Base-by-base conservation (phyloP, 495 filamentous ascomycete genomes). In the Hypoxylon rickii region DNA sequence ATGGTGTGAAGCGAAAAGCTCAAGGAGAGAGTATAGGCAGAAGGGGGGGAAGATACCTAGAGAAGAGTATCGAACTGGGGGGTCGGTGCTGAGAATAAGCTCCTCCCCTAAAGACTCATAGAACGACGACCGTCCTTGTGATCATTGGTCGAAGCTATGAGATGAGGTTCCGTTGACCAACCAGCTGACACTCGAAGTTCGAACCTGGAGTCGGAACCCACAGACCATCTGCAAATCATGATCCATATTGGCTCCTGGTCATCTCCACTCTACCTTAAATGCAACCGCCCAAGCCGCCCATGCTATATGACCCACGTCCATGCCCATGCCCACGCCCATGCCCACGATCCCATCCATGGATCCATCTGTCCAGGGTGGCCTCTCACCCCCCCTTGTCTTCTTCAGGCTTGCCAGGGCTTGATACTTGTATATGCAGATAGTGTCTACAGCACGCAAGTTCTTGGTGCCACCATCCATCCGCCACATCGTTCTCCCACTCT, bases 211-310 rank as follows among this genome's bases (percentile, higher is more conserved):
- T 55, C 63, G 55, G 63, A 55, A 59, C 60, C 59, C 66, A 62
- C 53, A 68, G 59, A 68, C 59, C 52, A 51, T 64, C 63, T 58
- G 59, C 66, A 54, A 68, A 68, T 68, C 63, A 66, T 59, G 42
- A 60, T 38, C 46, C 24, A 37, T 54, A 58, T 66, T 68, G 63
- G 56, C 65, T 38, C 17, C 17, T 47, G 44, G 33, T 33, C 15
- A 34, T 53, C 54, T 47, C 63, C 66, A 66, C 59, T 50, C 55
- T 58, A 58, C 54, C 55, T 63, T 58, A 63, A 55, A 58, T 63
- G 60, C 54, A 58, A 58, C 60, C 60, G 60, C 60, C 50, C 60
- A 63, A 63, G 60, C 60, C 60, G 60, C 60, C 49, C 44, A 20
- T 16, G 31, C n/a, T n/a, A n/a, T n/a, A n/a, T n/a, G n/a, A n/a